Percentiles rank a stretch among this genome's conserved stretches.
Evolutionary conservation across 2,329 filamentous ascomycete species (phyloP).

Genomic region (Pseudogymnoascus sp.): DNA sequence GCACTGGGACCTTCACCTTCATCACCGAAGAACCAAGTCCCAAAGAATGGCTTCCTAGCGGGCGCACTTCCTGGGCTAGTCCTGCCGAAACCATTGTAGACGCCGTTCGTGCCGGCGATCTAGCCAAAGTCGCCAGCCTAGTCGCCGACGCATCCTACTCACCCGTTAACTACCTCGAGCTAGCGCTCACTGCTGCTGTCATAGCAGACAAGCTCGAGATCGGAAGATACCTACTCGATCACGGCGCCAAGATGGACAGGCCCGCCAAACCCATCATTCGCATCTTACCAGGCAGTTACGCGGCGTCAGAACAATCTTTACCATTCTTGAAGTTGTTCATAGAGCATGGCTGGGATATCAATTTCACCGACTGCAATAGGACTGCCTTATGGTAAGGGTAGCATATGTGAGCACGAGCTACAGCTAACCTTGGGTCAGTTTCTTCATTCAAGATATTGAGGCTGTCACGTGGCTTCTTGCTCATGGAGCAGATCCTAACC

Average conservation of each 20-base stretch:
- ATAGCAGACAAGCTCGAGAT: not conserved
- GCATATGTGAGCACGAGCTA: too few relatives aligned
- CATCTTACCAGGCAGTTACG: too few relatives aligned
- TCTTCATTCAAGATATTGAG: not conserved
- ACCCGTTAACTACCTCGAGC: not conserved
- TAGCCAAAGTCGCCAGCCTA: not conserved
- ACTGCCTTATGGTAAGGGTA: too few relatives aligned
- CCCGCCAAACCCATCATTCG: too few relatives aligned
- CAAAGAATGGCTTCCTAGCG: not conserved
- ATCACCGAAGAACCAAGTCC: too few relatives aligned
- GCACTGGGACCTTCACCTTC: too few relatives aligned
- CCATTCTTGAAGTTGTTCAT: too few relatives aligned
- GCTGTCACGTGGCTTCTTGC: not conserved
- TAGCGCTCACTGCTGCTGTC: not conserved
- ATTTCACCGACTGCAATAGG: too few relatives aligned
- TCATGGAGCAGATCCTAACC: not conserved
- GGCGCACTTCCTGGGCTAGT: not conserved
- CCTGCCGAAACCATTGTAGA: not conserved
- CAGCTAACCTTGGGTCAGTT: too few relatives aligned
- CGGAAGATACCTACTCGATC: not conserved
- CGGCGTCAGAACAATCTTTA: too few relatives aligned
- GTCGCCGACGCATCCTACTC: not conserved
- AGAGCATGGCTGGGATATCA: too few relatives aligned
- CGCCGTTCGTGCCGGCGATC: not conserved
- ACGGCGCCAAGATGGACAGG: not conserved